Conservation (phyloP, 441 rosid species). For the Bocquillonia castaneifolia region DNA sequence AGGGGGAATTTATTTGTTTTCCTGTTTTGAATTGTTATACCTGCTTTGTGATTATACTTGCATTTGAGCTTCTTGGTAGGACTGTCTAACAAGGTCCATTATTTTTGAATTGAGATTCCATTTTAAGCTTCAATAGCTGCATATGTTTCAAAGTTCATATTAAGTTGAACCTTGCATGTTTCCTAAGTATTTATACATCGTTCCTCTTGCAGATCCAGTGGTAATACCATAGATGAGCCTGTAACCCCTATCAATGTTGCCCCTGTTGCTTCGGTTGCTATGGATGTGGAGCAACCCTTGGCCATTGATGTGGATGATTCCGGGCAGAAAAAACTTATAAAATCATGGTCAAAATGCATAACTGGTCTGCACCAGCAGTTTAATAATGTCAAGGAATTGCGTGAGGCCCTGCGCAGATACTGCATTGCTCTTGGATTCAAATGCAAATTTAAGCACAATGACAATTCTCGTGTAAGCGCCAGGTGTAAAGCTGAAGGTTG, state of each 20-base stretch:
- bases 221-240: conserved; percentile 24
- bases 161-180: neutral
- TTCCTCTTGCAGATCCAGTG: conserved; percentile 32
- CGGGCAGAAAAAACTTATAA: conserved; percentile 25
- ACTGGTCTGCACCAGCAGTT: conserved; percentile 54
- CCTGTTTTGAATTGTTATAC: conserved; percentile 4
- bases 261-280: conserved; percentile 19
- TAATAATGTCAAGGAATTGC: conserved; percentile 41
- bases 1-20: neutral
- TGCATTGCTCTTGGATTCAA: conserved; percentile 45
- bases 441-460: conserved; percentile 42
- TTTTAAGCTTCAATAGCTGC: conserved; percentile 10
- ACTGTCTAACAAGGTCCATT: conserved; percentile 4
- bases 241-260: conserved; percentile 22
- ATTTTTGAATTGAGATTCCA: conserved; percentile 10
- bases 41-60: neutral
- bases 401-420: conserved; percentile 45
- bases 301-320: conserved; percentile 5
- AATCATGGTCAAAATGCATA: conserved; percentile 35
- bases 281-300: conserved; percentile 7
- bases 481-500: conserved; percentile 46
- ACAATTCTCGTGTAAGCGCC: conserved; percentile 39
- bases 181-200: neutral
- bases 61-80: neutral
- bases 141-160: neutral